phyloP scores from a whole-genome alignment of 371 early-diverging fungal genomes.

The Dichotomocladium elegans region DNA sequence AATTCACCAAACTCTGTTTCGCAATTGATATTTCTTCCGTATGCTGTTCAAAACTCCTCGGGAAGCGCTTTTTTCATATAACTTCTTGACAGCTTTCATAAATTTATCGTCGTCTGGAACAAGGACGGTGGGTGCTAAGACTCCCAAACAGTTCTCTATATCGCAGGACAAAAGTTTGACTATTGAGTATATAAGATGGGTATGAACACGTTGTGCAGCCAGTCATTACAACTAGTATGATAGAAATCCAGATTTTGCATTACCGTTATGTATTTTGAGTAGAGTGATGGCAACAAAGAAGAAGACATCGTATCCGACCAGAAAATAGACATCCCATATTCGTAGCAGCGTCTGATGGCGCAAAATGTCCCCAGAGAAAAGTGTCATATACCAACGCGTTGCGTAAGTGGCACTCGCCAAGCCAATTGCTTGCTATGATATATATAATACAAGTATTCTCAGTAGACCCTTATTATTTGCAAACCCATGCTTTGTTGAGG shows the following conservation, averaged over 20 bases:
- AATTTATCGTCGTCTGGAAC: slow-evolving; percentile 51
- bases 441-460: neutral
- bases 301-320: slow-evolving; percentile 57
- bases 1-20: too few relatives aligned
- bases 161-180: slow-evolving; percentile 39
- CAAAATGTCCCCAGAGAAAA: slow-evolving; percentile 60
- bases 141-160: slow-evolving; percentile 49
- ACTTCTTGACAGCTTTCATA: slow-evolving; percentile 34
- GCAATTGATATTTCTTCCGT: neutral
- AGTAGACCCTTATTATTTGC: neutral
- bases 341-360: slow-evolving; percentile 53
- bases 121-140: slow-evolving; percentile 49
- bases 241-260: neutral
- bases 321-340: slow-evolving; percentile 59
- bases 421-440: neutral
- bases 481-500: neutral
- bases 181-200: slow-evolving; percentile 25
- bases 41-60: neutral
- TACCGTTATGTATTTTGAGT: slow-evolving; percentile 52
- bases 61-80: slow-evolving; percentile 25
- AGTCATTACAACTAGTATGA: neutral
- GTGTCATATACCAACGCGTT: slow-evolving; percentile 64
- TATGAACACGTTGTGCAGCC: neutral
- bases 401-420: slow-evolving; percentile 48
- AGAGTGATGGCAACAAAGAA: slow-evolving; percentile 55